Base-by-base conservation (phyloP, 306 rosid species). In the Malus orientalis region DNA sequence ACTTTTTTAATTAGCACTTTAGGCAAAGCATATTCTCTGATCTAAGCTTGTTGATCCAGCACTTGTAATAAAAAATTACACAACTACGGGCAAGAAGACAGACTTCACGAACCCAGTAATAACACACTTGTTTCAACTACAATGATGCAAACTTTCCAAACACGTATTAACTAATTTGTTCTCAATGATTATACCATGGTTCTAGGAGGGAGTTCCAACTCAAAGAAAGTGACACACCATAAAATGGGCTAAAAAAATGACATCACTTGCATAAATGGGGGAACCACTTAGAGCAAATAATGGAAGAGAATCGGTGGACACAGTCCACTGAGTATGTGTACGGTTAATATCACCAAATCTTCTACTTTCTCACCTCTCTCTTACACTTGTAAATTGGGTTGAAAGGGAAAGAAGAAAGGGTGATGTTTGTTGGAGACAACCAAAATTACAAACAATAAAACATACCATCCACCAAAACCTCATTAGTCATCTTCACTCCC, bases 211-310 rank as follows among this genome's bases (percentile, higher is more conserved):
- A 29, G 81, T 69, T 27, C 30, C 72, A 77, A 59, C 61, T 47
- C 45, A 47, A 29, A 32, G 83, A 45, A 74, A 54, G 81, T 66
- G 77, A 74, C 76, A 64, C 74, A 82, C 67, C 69, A 63, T 19
- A n/a, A 73, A 64, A 72, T 75, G 76, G 82, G 49, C 74, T 57
- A 25, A 63, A 73, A 25, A 44, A 42, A 78, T 73, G 78, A 73
- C 67, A 82, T 55, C 63, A 69, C 81, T 64, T 78, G 81, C 81
- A 76, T 67, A 74, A 73, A 80, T 23, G 62, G 80, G 76, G 71
- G 30, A 13, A 58, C 81, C 79, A 89, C 87, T 80, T 64, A 20
- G 42, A 80, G 69, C 71, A 55, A 55, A 79, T 81, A 82, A 80
- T 73, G 89, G 76, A 83, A 78, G 73, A 84, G 68, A 76, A 73